Conservation (phyloP, 2,329 filamentous ascomycete species). For the Verticillium albo-atrum region DNA sequence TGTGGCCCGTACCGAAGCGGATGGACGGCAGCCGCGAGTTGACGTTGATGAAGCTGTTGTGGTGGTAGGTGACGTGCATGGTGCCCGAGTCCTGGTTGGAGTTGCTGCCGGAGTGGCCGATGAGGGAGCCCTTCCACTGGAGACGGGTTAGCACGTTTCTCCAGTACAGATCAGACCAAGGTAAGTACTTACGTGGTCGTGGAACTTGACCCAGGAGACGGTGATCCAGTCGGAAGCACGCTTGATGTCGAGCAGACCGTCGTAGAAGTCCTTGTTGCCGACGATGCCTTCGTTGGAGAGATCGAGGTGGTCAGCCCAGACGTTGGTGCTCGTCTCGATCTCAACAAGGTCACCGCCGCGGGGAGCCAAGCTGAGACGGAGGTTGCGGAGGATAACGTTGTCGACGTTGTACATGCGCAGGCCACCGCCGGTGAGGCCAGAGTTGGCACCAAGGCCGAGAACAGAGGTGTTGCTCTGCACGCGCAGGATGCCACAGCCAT, state of each 20-base stretch:
- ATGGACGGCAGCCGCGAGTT: conserved; percentile 44
- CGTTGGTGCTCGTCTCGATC: conserved; percentile 31
- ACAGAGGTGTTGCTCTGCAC: conserved; percentile 44
- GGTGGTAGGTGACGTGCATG: conserved; percentile 50
- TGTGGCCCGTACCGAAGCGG: conserved; percentile 57
- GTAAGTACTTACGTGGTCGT: conserved; percentile 32
- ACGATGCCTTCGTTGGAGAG: conserved; percentile 33
- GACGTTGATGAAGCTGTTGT: conserved; percentile 54
- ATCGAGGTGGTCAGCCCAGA: conserved; percentile 50
- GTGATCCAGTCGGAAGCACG: conserved; percentile 39
- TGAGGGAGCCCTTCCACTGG: conserved; percentile 55
- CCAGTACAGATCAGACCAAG: no score
- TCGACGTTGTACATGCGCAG: conserved; percentile 37
- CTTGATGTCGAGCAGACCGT: conserved; percentile 40
- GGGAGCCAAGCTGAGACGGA: conserved; percentile 40
- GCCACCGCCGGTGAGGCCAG: conserved; percentile 29
- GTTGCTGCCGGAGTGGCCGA: conserved; percentile 55
- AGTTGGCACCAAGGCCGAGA: conserved; percentile 38
- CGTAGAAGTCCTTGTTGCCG: conserved; percentile 37
- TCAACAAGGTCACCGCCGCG: conserved; percentile 41
- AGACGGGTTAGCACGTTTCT: conserved; percentile 12
- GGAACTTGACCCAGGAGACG: conserved; percentile 34
- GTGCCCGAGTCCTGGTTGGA: conserved; percentile 48
- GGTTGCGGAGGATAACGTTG: conserved; percentile 49
- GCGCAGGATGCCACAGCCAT: conserved; percentile 31